A percentile compares a stretch with the other conserved stretches of the same genome.
Conservation (phyloP, 768 basidiomycete species). For the Psilocybe cyanescens region DNA sequence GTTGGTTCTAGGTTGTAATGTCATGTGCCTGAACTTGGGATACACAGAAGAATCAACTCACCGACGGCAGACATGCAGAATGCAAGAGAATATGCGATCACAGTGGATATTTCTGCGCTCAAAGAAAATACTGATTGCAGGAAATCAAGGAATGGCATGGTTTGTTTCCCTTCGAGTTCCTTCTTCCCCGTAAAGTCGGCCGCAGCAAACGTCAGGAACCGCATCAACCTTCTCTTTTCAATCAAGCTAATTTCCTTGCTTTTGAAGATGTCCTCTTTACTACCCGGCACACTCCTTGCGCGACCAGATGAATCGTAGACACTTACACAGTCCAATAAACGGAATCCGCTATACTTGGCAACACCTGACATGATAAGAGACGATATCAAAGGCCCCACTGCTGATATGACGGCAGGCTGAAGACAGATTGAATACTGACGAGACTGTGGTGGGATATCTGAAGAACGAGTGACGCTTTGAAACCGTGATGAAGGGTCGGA, state of each 20-base stretch:
- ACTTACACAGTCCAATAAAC: conserved; percentile 73
- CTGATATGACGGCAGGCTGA: conserved; percentile 81
- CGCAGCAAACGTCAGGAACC: conserved; percentile 82
- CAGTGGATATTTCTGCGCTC: conserved; percentile 53
- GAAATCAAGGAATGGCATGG: conserved; percentile 63
- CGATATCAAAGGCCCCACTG: conserved; percentile 77
- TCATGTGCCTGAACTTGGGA: conserved; percentile 1
- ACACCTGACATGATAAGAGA: conserved; percentile 84
- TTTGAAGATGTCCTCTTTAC: conserved; percentile 94
- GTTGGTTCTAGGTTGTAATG: conserved; percentile 57
- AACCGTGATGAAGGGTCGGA: conserved; percentile 33
- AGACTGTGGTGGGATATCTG: conserved; percentile 51
- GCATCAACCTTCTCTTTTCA: conserved; percentile 91
- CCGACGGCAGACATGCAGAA: conserved; percentile 65
- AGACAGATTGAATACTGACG: conserved; percentile 87
- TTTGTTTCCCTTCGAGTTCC: conserved; percentile 59
- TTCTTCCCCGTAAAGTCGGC: conserved; percentile 70
- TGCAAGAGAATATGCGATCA: conserved; percentile 80
- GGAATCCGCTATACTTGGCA: conserved; percentile 89
- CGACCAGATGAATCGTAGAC: conserved; percentile 54
- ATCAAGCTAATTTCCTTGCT: conserved; percentile 73
- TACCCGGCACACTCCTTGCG: conserved; percentile 76
- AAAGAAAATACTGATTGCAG: conserved; percentile 69
- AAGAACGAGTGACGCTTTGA: conserved; percentile 47
- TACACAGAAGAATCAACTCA: conserved; percentile 31